Base-by-base conservation (phyloP, 257 asterid species). In the Lycium barbarum region DNA sequence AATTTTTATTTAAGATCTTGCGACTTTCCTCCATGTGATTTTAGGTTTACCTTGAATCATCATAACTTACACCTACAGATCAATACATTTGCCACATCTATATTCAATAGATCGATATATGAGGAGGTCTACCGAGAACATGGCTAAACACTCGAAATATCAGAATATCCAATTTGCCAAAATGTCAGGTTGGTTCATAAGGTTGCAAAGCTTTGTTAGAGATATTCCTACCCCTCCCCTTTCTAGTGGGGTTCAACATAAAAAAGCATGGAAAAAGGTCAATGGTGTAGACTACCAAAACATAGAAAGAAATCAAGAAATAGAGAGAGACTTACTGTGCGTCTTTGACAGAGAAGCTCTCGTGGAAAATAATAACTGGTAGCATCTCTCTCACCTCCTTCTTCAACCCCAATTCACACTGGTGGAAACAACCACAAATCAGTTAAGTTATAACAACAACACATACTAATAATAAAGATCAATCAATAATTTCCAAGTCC, bases 311-410 rank as follows among this genome's bases (percentile, higher is more conserved):
- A 83, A 83, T 20, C 53, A 36, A 72, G 63, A 53, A 7, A 73
- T 9, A n/a, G 5, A 68, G 49, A 72, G 58, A 36, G 61, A 11
- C 98, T 90, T 87, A 94, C 98, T 79, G 91, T 6, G 94, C 82
- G 84, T 94, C 97, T 51, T 87, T 92, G 89, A 93, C 97, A 43
- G 91, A 89, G 83, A 92, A 94, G 87, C 95, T 94, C 85, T 93
- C 90, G 57, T 86, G 91, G 92, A 89, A 94, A 17, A 93, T 91
- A 67, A 94, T 81, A 83, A 94, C 86, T 62, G 98, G 98, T 33
- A 94, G 89, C 97, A 94, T 91, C 93, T 93, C 96, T 81, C 98
- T 88, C 84, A 94, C 86, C 90, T 93, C 98, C 91, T 93, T 93
- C 90, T 90, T 92, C 87, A 94, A 38, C 57, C 98, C 98, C 90